phyloP scores from a whole-genome alignment of 2,329 filamentous ascomycete species.

The Pseudocercospora fuligena region DNA sequence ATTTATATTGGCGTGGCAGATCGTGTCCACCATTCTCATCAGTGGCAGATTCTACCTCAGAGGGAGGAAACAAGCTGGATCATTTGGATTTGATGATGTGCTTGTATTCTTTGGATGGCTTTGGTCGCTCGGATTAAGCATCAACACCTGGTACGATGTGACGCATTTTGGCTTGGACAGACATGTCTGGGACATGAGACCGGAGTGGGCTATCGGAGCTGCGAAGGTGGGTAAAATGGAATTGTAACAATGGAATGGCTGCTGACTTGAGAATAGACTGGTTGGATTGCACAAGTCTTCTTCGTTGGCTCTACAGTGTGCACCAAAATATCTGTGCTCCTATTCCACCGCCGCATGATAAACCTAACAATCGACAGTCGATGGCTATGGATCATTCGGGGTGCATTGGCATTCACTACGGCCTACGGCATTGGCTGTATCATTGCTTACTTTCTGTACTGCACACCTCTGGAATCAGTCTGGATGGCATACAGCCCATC shows the following conservation, averaged over 20 bases:
- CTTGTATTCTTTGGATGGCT: conserved; percentile 34
- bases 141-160: conserved; percentile 23
- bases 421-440: conserved; percentile 29
- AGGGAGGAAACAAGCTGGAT: conserved; percentile 27
- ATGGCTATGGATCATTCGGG: conserved; percentile 31
- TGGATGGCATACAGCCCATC: conserved; percentile 28
- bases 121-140: conserved; percentile 29
- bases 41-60: conserved; percentile 31
- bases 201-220: conserved; percentile 19
- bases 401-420: conserved; percentile 29
- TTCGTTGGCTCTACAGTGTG: conserved; percentile 32
- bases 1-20: conserved; percentile 31
- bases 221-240: conserved; percentile 23
- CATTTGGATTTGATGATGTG: conserved; percentile 32
- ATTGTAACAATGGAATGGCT: too few species aligned
- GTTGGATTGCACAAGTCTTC: conserved; percentile 33
- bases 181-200: conserved; percentile 34
- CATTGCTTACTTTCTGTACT: conserved; percentile 29
- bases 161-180: conserved; percentile 28
- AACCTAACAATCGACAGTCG: conserved; percentile 26
- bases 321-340: conserved; percentile 35
- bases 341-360: conserved; percentile 36
- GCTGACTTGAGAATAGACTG: conserved; percentile 16
- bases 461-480: conserved; percentile 31
- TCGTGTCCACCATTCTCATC: conserved; percentile 27